phyloP scores from a whole-genome alignment of 345 rosid species.

The Stellera chamaejasme region DNA sequence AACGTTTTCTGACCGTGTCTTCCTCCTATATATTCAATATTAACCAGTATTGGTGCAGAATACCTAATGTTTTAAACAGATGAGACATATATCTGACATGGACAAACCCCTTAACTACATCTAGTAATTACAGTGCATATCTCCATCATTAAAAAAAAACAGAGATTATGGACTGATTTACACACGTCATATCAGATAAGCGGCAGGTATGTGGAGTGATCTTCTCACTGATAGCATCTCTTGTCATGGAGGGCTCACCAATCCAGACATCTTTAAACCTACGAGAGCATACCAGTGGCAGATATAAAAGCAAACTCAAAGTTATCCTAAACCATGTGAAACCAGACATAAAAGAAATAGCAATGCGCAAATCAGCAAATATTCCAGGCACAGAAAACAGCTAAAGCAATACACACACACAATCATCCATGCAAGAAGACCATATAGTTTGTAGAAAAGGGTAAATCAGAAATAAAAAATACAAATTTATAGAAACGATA shows the following conservation, averaged over 20 bases:
- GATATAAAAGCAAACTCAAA: background rate
- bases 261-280: constrained; percentile 72
- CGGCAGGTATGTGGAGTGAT: constrained; percentile 77
- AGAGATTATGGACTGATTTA: background rate
- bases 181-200: constrained; percentile 73
- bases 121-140: background rate
- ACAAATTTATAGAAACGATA: background rate
- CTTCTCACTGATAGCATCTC: constrained; percentile 20
- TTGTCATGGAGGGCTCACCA: constrained; percentile 48
- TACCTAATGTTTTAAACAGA: constrained; percentile 36
- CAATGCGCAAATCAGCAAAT: background rate
- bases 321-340: constrained; percentile 6
- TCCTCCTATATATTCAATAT: constrained; percentile 62
- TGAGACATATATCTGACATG: constrained; percentile 1
- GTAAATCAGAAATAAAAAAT: background rate
- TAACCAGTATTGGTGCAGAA: constrained; percentile 74
- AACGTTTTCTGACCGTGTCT: constrained; percentile 32
- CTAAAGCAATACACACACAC: background rate
- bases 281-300: constrained; percentile 13
- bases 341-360: background rate
- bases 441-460: background rate
- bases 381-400: background rate
- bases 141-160: background rate
- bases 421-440: background rate
- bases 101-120: background rate